Percentiles rank a stretch among this genome's conserved stretches.
Conservation (phyloP, 225 moss, liverwort and hornwort species). For the Climacium dendroides region DNA sequence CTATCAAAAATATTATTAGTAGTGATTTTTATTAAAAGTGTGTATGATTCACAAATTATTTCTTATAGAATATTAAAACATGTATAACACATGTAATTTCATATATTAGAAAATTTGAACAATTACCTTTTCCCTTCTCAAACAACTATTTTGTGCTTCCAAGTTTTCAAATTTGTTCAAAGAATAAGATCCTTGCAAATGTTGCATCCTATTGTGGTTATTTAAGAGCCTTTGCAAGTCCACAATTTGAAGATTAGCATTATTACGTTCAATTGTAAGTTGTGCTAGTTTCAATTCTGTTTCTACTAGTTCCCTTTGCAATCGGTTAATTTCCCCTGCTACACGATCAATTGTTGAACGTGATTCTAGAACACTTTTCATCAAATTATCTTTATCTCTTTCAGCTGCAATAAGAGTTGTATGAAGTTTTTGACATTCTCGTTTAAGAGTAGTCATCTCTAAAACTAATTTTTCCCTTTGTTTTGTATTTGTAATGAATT, state of each 20-base stretch:
- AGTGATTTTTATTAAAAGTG: background rate
- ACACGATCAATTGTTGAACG: background rate
- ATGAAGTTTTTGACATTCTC: conserved; percentile 6
- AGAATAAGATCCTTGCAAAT: background rate
- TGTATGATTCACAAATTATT: background rate
- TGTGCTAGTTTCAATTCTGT: background rate
- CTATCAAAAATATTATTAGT: background rate
- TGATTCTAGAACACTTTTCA: conserved; percentile 6
- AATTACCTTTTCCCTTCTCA: background rate
- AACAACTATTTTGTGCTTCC: background rate
- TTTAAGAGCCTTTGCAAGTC: background rate
- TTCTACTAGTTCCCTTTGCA: background rate
- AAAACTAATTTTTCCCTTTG: background rate
- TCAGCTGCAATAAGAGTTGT: background rate
- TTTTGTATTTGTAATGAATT: background rate
- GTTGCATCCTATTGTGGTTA: background rate
- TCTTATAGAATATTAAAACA: background rate
- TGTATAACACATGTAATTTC: background rate
- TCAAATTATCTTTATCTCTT: conserved; percentile 12
- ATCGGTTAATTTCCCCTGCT: background rate
- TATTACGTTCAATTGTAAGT: background rate
- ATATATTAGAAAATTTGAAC: too few species aligned
- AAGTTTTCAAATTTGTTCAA: background rate
- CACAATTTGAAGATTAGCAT: background rate
- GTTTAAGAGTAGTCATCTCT: background rate